phyloP scores from a whole-genome alignment of 805 yeast species.

The Pichia sporocuriosa region DNA sequence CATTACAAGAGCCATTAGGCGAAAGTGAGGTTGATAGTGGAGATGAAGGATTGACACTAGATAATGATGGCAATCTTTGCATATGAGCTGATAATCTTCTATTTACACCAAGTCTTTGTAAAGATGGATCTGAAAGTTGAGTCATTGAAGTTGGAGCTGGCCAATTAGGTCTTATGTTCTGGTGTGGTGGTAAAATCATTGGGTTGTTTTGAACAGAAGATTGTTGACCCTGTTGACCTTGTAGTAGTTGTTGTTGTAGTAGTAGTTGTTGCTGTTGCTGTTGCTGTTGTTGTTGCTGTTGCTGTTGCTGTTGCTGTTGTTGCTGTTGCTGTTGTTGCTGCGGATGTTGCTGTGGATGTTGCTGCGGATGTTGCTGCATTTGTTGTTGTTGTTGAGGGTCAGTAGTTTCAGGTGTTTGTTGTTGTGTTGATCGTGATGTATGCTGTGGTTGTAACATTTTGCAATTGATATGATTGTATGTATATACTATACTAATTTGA shows the following conservation, averaged over 20 bases:
- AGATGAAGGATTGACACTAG: neutral
- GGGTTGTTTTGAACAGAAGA: no score
- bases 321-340: constrained; percentile 9
- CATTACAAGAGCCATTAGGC: neutral
- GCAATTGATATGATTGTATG: no score
- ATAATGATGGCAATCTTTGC: constrained; percentile 1
- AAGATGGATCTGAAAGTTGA: constrained; percentile 8
- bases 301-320: constrained; percentile 5
- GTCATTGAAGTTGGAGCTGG: neutral
- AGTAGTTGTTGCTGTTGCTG: neutral
- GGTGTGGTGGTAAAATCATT: neutral
- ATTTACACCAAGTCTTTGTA: constrained; percentile 8
- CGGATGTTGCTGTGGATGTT: constrained; percentile 10
- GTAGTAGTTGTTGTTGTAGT: no score
- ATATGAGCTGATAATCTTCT: constrained; percentile 4
- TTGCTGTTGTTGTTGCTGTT: constrained; percentile 4
- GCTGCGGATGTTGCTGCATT: constrained; percentile 16
- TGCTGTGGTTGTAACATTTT: neutral
- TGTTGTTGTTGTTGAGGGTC: constrained; percentile 5
- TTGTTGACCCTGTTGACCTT: no score
- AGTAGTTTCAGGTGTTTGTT: neutral
- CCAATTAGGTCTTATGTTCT: neutral
- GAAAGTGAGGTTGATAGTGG: constrained; percentile 1
- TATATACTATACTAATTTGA: no score
- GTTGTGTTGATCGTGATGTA: neutral